Evolutionary conservation across 805 yeast genomes (phyloP), one percentile per base, ranked within the genome.

Genomic region (Myxozyma kluyveri): DNA sequence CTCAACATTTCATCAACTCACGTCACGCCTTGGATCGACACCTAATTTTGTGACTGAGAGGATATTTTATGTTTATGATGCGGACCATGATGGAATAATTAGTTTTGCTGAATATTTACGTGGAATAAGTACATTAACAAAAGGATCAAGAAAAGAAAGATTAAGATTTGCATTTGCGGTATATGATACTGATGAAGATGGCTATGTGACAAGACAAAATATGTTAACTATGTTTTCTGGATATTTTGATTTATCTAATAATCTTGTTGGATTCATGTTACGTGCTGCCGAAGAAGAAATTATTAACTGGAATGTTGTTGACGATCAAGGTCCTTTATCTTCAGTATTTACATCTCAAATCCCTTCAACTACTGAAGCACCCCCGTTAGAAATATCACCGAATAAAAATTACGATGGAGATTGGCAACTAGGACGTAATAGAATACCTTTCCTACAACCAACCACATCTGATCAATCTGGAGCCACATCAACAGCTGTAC

Each of bases 51-150:
- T 56, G 18, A 39, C 50, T 14, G 56, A 46, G 24, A 41, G 55
- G 14, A 50, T 56, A 33, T 43, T 63, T 44, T 26, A 33, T 27
- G 33, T 62, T 43, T 59, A 58, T 42, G 61, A 62, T 52, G 21
- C 29, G 7, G 57, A 57, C 44, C 48, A 53, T 19, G 57, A 61
- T 42, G 63, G 63, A n/a, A 45, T 61, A 1, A 49, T 63, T 3
- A 46, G 53, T 9, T 65, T 62, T 43, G 49, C 47, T 23, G 65
- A 62, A 17, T 63, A 50, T 35, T 27, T 52, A 12, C n/a, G 33
- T 22, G 50, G 44, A 22, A 18, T 49, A 27, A 26, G 45, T 5
- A 49, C 42, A 18, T 43, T 56, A 12, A 44, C 46, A 4, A 36
- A 39, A n/a, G 52, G 56, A 18, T 19, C 58, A 5, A 38, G 50